Evolutionary conservation across 2,329 filamentous ascomycete genomes (phyloP), one percentile per base, ranked within the genome.

Genomic region (Aspergillus fijiensis): DNA sequence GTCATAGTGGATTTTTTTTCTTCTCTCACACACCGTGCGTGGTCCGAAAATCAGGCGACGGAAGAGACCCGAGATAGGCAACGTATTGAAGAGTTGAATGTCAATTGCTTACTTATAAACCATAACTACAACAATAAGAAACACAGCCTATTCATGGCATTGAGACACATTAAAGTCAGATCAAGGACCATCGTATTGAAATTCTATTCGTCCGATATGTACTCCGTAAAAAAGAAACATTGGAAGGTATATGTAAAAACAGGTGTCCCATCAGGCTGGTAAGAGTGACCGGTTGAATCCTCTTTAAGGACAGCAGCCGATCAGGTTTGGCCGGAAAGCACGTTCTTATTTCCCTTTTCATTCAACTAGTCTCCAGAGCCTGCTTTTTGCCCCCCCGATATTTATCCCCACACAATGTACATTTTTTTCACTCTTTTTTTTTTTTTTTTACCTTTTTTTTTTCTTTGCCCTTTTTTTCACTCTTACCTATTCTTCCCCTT

Each of bases 361-460:
- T 45, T 19, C 39, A 45, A 35, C 33, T 45, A n/a, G 39, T 42
- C 50, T 52, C 50, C 12, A 52, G 50, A 52, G 50, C 50, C 52
- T 55, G 52, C 52, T 63, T 62, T 65, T 63, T 66, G 53, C 55
- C 64, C 60, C 61, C 62, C 62, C 60, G 60, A 62, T 74, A 77
- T 79, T 67, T 69, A 75, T 65, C 62, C 62, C 67, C 67, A 68
- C 69, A 70, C 66, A 65, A 57, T 62, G 58, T 62, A 55, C 59
- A 60, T 58, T 60, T 58, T 61, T 64, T 57, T 51, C 55, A 58
- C 47, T 64, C 67, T 60, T 63, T 67, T 51, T 55, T 53, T 60
- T 59, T 59, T 51, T 59, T 58, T 60, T 65, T 57, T 19, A 19
- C 54, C 58, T 57, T 58, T 25, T 51, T 51, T 62, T 58, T 63